Base-by-base conservation (phyloP, 176 grass and related monocot species). In the Elymus sibiricus region DNA sequence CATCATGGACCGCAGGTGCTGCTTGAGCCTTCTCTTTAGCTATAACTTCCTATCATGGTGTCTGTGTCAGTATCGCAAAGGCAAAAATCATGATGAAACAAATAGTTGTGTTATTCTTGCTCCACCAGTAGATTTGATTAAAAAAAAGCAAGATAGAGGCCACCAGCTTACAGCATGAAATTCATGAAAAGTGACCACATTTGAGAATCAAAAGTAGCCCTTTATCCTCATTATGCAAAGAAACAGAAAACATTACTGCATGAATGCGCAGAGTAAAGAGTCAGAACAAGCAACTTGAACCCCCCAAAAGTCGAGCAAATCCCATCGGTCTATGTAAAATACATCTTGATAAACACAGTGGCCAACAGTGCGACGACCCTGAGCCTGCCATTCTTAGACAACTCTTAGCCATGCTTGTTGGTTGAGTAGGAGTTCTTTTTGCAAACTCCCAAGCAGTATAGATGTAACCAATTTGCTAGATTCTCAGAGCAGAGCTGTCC, bases 1-100 rank as follows among this genome's bases (percentile, higher is more conserved):
- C 93, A 13, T 95, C 90, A 56, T 94, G 84, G 60, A 86, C 81
- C 65, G 92, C 82, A 53, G 79, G 32, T 51, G 87, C 84, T 82
- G 87, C 85, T 79, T 95, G 90, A 86, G 88, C 83, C 64, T 95
- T 98, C 64, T 80, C 88, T 77, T 92, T 88, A 86, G 84, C 79
- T 85, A 94, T 63, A 76, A 92, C 72, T 95, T 95, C 96, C 96
- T 98, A 88, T 22, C 72, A 73, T 86, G 25, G 9, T 21, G 29
- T 42, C 21, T 44, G 16, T 66, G 47, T 90, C 72, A 87, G 84
- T 35, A 84, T 83, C 16, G 12, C 19, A 70, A 76, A 61, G 75
- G 8, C 8, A 71, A 44, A 80, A 68, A 53, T 2, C 8, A 70
- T 15, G 63, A 72, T 32, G 37, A 24, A 65, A 34, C 22, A 76